These are phyloP conservation scores for Pseudohyphozyma bogoriensis DNA, from an alignment of 768 basidiomycete species.

Conservation along the genomic window DNA sequence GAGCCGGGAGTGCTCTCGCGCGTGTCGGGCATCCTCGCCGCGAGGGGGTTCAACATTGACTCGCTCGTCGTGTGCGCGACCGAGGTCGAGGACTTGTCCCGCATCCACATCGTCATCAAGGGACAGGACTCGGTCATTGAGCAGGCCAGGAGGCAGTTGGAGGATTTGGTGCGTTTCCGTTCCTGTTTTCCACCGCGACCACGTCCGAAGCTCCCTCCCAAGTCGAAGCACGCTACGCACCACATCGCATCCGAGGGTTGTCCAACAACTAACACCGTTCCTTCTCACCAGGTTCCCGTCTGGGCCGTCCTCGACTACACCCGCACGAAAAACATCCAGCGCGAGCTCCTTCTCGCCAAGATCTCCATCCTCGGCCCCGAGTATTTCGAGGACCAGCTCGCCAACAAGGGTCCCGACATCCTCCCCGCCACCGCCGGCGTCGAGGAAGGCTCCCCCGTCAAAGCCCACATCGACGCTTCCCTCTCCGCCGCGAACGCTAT, in stretches of 20 bases:
- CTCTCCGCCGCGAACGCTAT: constrained; percentile 28
- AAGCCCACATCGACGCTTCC: constrained; percentile 29
- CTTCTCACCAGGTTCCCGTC: constrained; percentile 67
- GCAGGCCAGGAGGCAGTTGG: constrained; percentile 88
- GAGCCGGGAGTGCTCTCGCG: constrained; percentile 98
- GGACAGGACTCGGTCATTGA: constrained; percentile 98
- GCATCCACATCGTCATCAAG: constrained; percentile 94
- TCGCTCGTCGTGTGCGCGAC: constrained; percentile 96
- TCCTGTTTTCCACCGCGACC: too few species aligned
- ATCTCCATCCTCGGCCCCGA: constrained; percentile 95
- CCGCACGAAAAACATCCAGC: constrained; percentile 75
- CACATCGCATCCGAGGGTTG: background rate
- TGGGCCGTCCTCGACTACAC: constrained; percentile 99
- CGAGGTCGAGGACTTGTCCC: constrained; percentile 88
- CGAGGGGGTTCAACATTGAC: constrained; percentile 96
- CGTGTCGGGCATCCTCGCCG: constrained; percentile 93
- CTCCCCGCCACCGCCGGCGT: constrained; percentile 29
- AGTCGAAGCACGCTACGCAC: background rate
- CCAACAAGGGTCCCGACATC: constrained; percentile 51
- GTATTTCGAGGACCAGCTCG: constrained; percentile 84
- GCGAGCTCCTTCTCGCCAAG: constrained; percentile 89
- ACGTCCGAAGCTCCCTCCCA: too few species aligned
- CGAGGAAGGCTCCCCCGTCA: constrained; percentile 31
- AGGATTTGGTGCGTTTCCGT: constrained; percentile 67
- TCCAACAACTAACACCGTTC: background rate